Conservation (phyloP, 768 basidiomycete species). For the Leccinum fibrillosum region DNA sequence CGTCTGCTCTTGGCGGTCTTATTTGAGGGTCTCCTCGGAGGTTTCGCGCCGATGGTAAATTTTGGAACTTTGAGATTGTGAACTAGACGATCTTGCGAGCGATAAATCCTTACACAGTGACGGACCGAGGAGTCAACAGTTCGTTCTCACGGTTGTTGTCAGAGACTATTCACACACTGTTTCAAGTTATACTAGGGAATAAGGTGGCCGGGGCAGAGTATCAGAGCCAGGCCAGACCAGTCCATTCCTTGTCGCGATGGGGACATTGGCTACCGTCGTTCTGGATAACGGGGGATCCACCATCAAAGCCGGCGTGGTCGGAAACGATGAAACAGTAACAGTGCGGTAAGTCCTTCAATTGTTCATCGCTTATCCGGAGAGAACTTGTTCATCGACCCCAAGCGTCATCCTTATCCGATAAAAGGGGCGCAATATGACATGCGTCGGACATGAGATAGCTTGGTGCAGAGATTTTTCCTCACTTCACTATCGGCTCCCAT, state of each 20-base stretch:
- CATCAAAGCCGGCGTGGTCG: conserved; percentile 69
- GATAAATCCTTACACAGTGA: background rate
- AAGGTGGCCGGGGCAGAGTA: too few species aligned
- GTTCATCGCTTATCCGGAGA: background rate
- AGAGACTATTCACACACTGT: background rate
- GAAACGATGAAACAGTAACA: conserved; percentile 21
- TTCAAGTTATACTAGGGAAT: background rate
- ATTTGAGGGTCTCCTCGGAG: conserved; percentile 12
- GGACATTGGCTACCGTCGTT: conserved; percentile 46
- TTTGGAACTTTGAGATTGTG: background rate
- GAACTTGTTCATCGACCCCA: conserved; percentile 3
- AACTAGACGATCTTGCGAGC: background rate
- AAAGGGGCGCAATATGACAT: conserved; percentile 77
- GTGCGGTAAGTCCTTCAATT: conserved; percentile 21
- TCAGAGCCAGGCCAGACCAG: background rate
- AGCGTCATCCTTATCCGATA: conserved; percentile 78
- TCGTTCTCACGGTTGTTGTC: conserved; percentile 10
- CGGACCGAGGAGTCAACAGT: background rate
- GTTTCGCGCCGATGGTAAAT: conserved; percentile 2
- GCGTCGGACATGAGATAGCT: conserved; percentile 82
- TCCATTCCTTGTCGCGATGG: conserved; percentile 3
- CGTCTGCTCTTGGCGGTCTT: background rate
- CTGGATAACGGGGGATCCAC: conserved; percentile 87
- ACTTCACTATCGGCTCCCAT: conserved; percentile 77
- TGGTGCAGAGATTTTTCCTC: conserved; percentile 77